phyloP scores from a whole-genome alignment of 331 rosid genomes.

The Spiraea crenata region DNA sequence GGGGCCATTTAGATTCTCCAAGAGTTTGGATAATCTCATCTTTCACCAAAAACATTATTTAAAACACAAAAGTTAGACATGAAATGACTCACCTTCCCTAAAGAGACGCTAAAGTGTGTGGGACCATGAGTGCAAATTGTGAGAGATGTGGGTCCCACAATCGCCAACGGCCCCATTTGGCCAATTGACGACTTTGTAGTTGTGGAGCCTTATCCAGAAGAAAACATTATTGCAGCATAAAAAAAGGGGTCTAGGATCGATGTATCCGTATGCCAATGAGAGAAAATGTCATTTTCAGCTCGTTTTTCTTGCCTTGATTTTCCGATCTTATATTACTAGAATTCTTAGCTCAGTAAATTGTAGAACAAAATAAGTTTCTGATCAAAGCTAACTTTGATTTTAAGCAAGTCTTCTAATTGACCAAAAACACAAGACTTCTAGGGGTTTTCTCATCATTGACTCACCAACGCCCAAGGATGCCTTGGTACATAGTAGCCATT shows the following conservation, averaged over 20 bases:
- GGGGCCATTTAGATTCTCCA: constrained; percentile 1
- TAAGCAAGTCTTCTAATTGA: background rate
- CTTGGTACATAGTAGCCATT: no score
- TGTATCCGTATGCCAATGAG: constrained; percentile 22
- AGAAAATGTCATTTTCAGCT: constrained; percentile 8
- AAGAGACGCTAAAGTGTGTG: constrained; percentile 8
- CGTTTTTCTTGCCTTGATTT: background rate
- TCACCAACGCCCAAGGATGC: background rate
- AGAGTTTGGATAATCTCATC: background rate
- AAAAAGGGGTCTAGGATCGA: constrained; percentile 25
- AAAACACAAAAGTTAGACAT: background rate
- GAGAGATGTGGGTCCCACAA: constrained; percentile 8
- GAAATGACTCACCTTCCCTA: constrained; percentile 26
- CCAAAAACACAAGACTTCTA: background rate
- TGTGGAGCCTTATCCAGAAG: constrained; percentile 37
- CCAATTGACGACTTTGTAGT: constrained; percentile 36
- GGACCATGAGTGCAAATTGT: constrained; percentile 1
- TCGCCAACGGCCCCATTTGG: background rate
- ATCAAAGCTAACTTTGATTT: no score
- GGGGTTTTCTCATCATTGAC: background rate
- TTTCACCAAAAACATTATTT: background rate
- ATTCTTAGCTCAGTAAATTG: background rate
- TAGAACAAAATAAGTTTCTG: background rate
- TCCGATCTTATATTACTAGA: background rate
- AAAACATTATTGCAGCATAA: background rate